Evolutionary conservation across 257 asterid genomes (phyloP).

Genomic region (Solanum pennellii): DNA sequence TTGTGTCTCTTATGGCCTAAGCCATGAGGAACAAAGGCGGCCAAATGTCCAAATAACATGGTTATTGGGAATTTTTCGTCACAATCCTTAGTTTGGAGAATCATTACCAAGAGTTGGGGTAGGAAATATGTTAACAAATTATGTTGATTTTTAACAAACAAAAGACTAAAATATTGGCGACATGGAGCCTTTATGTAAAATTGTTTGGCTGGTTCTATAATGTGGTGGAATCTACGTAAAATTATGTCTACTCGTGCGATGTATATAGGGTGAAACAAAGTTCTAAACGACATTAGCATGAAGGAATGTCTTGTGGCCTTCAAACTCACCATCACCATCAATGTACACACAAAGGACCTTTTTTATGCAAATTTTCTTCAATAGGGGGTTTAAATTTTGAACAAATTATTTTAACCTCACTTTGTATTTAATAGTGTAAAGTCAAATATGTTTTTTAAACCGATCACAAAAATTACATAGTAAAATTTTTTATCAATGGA

Average conservation of each 20-base stretch:
- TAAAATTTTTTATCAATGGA: background rate
- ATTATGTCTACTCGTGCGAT: background rate
- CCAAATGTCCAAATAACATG: too few species aligned
- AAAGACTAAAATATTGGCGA: background rate
- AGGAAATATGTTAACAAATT: background rate
- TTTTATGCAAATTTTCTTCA: background rate
- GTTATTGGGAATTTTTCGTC: too few species aligned
- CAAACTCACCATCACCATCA: background rate
- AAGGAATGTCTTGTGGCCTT: background rate
- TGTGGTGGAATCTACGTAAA: background rate
- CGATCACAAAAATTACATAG: background rate
- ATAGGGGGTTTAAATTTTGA: background rate
- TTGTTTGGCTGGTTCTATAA: background rate
- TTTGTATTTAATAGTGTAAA: background rate
- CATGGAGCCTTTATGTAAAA: background rate
- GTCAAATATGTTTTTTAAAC: background rate
- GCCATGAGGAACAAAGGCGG: too few species aligned
- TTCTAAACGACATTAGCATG: background rate
- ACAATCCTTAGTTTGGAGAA: background rate
- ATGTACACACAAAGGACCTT: background rate
- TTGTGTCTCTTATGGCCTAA: background rate
- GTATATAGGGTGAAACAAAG: background rate
- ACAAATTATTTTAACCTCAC: background rate
- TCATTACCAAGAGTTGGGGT: background rate
- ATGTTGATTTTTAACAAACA: background rate